Percentiles rank a stretch among this genome's conserved stretches.
phyloP scores from a whole-genome alignment of 495 filamentous ascomycete species.

The Aeminium ludgeri region DNA sequence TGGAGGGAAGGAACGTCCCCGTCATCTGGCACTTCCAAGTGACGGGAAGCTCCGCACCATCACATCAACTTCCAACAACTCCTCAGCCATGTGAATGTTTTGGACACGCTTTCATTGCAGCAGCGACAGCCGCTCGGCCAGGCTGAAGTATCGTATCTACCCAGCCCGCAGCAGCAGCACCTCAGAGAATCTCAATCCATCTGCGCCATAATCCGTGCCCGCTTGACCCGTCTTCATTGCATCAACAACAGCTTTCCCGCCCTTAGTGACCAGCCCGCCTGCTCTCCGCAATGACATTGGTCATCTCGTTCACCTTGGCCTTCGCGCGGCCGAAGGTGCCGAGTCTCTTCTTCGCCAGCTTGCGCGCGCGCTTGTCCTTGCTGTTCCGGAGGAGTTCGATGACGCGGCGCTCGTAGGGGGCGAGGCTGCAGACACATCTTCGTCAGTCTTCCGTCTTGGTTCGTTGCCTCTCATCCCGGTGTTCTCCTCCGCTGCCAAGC shows the following conservation, averaged over 20 bases:
- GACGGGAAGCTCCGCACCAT: too few relatives aligned
- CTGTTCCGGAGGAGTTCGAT: constrained; percentile 96
- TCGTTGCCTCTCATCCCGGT: not conserved
- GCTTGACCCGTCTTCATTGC: not conserved
- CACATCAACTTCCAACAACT: too few relatives aligned
- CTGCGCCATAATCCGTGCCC: not conserved
- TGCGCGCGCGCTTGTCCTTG: constrained; percentile 97
- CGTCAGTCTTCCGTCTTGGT: constrained; percentile 15
- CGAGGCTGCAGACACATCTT: too few relatives aligned
- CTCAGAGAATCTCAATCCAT: not conserved
- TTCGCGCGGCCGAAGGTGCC: constrained; percentile 95
- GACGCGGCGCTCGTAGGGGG: constrained; percentile 93
- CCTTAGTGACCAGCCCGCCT: constrained; percentile 68
- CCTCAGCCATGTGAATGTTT: too few relatives aligned
- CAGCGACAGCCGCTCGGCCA: not conserved
- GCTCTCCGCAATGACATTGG: constrained; percentile 89
- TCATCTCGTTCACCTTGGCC: constrained; percentile 97
- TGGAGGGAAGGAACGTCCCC: too few relatives aligned
- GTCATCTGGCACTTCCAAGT: too few relatives aligned
- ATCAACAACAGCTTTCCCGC: constrained; percentile 3
- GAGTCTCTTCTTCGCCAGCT: constrained; percentile 99
- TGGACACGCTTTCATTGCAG: not conserved
- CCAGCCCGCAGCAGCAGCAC: not conserved
- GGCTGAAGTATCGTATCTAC: not conserved
- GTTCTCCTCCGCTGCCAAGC: not conserved